Evolutionary conservation across 371 early-diverging fungal genomes (phyloP), one percentile per base, ranked within the genome.

Genomic region (Vairimorpha apis): DNA sequence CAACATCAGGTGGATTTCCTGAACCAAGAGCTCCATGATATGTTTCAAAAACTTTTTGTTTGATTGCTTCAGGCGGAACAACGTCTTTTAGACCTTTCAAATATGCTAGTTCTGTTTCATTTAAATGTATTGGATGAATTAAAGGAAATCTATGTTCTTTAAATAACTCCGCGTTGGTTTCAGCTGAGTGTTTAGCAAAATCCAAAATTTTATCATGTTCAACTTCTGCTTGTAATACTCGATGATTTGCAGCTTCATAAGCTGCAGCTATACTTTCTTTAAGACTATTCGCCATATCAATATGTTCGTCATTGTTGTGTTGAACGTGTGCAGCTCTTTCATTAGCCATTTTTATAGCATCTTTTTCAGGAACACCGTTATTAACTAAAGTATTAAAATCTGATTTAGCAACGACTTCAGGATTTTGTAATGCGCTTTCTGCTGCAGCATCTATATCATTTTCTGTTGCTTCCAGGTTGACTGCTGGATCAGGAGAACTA

Each of bases 21-120:
- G 23, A 5, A 38, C 41, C 62, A 30, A 38, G 18, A 23, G 66
- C 14, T 18, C 32, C 29, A 18, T 70, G 58, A 63, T 53, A 70
- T 3, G 70, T 56, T 18, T 55, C 59, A n/a, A 25, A 32, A 27
- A 29, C 37, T 35, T 23, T 13, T 21, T 41, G 38, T 7, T 37
- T 45, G 1, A 38, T 65, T 21, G 62, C 62, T 13, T 38, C 21
- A 1, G 47, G 66, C 7, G 65, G 38, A 25, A 66, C 37, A 18
- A 53, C 41, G 35, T 66, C 51, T 14, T 53, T 43, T 16, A 64
- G 16, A 18, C 55, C 35, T 51, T 27, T 64, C 16, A 55, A 32
- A 23, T 23, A 38, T 49, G 45, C 63, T 2, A 71, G 41, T 12
- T 71, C 51, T 29, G 27, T 41, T 41, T 71, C 64, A 38, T 38